Evolutionary conservation across 768 basidiomycete genomes (phyloP).

Genomic region (Termitomyces sp.): DNA sequence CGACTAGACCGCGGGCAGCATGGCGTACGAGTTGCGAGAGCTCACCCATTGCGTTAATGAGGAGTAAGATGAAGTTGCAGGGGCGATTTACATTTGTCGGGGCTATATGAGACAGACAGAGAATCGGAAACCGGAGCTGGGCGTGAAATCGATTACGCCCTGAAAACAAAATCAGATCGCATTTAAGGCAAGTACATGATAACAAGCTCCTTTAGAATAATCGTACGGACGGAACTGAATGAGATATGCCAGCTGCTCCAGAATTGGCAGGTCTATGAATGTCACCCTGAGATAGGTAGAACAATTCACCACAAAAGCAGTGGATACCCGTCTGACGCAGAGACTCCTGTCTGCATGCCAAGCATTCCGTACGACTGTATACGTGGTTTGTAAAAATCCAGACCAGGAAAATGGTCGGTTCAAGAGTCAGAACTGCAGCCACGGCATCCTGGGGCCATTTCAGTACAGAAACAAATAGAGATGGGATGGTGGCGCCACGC

Average conservation of each 20-base stretch:
- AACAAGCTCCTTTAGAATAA: background rate
- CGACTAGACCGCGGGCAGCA: conserved; percentile 24
- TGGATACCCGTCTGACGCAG: background rate
- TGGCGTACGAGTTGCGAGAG: conserved; percentile 33
- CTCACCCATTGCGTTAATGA: conserved; percentile 38
- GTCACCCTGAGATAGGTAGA: background rate
- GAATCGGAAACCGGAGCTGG: conserved; percentile 3
- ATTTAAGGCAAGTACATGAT: conserved; percentile 3
- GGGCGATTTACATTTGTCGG: background rate
- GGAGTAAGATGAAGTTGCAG: background rate
- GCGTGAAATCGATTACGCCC: background rate
- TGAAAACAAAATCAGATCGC: conserved; percentile 6
- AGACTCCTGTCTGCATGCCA: background rate
- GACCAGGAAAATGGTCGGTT: background rate
- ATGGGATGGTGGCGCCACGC: conserved; percentile 25
- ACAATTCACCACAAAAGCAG: background rate
- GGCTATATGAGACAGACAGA: conserved; percentile 3
- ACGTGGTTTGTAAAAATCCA: background rate
- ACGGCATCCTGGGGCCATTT: conserved; percentile 59
- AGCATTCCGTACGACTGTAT: background rate
- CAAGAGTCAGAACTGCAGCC: conserved; percentile 89
- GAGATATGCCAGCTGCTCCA: background rate
- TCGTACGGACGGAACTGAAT: background rate
- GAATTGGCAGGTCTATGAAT: background rate
- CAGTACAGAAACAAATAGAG: conserved; percentile 9